Evolutionary conservation across 306 rosid species (phyloP).

Genomic region (Rosa chinensis): DNA sequence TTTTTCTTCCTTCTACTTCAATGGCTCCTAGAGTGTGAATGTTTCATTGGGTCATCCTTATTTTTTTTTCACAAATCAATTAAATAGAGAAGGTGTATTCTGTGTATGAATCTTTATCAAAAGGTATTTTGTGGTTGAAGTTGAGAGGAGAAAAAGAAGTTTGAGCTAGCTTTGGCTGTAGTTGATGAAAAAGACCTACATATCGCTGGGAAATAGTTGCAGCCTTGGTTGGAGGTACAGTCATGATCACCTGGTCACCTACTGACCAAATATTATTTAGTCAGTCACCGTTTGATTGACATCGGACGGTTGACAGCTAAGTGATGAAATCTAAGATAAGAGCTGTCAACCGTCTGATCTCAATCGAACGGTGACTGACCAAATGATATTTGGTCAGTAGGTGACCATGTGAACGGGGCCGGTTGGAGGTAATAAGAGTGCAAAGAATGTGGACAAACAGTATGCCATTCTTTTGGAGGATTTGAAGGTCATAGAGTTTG

Average conservation of each 20-base stretch:
- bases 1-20: conserved; percentile 1
- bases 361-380: too few species aligned
- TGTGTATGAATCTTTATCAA: conserved; percentile 43
- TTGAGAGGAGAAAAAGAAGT: conserved; percentile 83
- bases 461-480: conserved; percentile 66
- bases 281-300: too few species aligned
- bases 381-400: too few species aligned
- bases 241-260: too few species aligned
- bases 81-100: neutral
- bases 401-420: too few species aligned
- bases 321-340: too few species aligned
- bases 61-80: neutral
- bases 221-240: conserved; percentile 56
- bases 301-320: too few species aligned
- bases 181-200: conserved; percentile 66
- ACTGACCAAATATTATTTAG: too few species aligned
- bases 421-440: conserved; percentile 63
- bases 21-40: conserved; percentile 32
- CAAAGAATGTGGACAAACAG: conserved; percentile 59
- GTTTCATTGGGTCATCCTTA: conserved; percentile 19
- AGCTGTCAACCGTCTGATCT: too few species aligned
- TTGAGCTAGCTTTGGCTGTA: conserved; percentile 70
- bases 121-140: conserved; percentile 56
- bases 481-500: conserved; percentile 66
- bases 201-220: conserved; percentile 67